Percentiles rank a stretch among this genome's conserved stretches.
These are phyloP conservation scores for Purpureocillium lavendulum DNA, from an alignment of 2,329 filamentous ascomycete species.

Conservation along the genomic window DNA sequence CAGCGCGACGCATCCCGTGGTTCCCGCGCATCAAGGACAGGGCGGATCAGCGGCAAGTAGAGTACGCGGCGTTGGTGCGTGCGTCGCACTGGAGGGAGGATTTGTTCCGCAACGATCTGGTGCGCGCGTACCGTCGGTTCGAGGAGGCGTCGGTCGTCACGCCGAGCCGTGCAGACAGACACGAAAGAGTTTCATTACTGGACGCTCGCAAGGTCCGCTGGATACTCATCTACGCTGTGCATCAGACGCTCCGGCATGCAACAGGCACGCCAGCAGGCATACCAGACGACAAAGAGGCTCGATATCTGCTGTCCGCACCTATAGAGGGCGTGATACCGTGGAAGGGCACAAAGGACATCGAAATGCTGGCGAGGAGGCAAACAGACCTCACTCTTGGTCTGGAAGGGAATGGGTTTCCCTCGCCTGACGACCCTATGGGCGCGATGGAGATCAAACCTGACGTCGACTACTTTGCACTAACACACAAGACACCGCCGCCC, in stretches of 20 bases:
- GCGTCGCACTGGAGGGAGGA: conserved; percentile 38
- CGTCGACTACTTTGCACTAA: conserved; percentile 44
- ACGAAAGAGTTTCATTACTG: conserved; percentile 41
- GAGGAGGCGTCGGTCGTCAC: conserved; percentile 50
- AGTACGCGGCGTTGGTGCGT: conserved; percentile 43
- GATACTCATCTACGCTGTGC: conserved; percentile 65
- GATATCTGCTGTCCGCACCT: conserved; percentile 47
- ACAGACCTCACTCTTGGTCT: conserved; percentile 11
- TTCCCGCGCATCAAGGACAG: conserved; percentile 23
- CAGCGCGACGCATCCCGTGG: conserved; percentile 29
- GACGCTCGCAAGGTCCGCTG: conserved; percentile 73
- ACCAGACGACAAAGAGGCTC: conserved; percentile 41
- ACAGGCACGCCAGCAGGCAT: conserved; percentile 55
- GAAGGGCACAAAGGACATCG: conserved; percentile 23
- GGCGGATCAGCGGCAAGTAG: conserved; percentile 38
- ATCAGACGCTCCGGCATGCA: conserved; percentile 63
- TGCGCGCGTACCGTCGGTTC: conserved; percentile 61
- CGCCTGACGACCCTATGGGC: conserved; percentile 2
- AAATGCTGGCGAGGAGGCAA: conserved; percentile 18
- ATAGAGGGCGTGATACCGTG: conserved; percentile 36
- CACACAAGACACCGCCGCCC: conserved; percentile 19
- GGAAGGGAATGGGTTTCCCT: background rate
- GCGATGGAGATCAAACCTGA: conserved; percentile 43
- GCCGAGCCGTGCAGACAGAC: conserved; percentile 44
- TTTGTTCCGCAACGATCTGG: conserved; percentile 43